Conservation (phyloP, 176 grass and related monocot genomes). For the Bothriochloa decipiens region DNA sequence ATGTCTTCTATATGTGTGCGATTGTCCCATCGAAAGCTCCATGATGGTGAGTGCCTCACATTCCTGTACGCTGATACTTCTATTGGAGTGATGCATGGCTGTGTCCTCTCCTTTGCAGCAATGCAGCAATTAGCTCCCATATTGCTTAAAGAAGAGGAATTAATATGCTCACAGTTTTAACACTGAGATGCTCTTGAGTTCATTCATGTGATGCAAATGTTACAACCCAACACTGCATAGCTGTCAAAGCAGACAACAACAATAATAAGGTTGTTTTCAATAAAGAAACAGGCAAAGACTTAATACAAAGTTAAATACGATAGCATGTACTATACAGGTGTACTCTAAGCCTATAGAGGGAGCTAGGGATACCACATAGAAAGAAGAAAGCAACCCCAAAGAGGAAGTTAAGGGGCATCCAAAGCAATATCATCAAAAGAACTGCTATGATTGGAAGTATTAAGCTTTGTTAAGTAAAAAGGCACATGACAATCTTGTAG, state of each 20-base stretch:
- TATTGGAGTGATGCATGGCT: constrained; percentile 50
- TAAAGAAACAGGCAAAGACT: constrained; percentile 16
- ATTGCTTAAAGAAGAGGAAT: constrained; percentile 34
- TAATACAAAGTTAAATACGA: neutral
- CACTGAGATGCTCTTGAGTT: constrained; percentile 12
- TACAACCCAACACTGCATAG: neutral
- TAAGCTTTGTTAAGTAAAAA: constrained; percentile 20
- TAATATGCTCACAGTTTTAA: constrained; percentile 33
- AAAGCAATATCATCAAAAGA: constrained; percentile 13
- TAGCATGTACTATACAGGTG: neutral
- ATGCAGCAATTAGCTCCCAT: constrained; percentile 95
- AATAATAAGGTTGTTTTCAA: constrained; percentile 40
- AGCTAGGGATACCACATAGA: neutral
- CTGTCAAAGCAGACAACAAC: constrained; percentile 3
- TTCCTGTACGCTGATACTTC: constrained; percentile 77
- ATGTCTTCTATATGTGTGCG: constrained; percentile 89
- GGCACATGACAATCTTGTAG: neutral
- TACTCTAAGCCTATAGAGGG: neutral
- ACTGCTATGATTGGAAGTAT: neutral
- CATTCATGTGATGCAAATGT: constrained; percentile 17
- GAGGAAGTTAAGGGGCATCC: neutral
- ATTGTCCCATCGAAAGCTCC: constrained; percentile 93
- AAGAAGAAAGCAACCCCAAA: constrained; percentile 14
- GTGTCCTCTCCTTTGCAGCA: constrained; percentile 70
- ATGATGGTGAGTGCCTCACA: constrained; percentile 74